Evolutionary conservation across 768 basidiomycete genomes (phyloP), one percentile per base, ranked within the genome.

Genomic region (Boletus tylopilopsis): DNA sequence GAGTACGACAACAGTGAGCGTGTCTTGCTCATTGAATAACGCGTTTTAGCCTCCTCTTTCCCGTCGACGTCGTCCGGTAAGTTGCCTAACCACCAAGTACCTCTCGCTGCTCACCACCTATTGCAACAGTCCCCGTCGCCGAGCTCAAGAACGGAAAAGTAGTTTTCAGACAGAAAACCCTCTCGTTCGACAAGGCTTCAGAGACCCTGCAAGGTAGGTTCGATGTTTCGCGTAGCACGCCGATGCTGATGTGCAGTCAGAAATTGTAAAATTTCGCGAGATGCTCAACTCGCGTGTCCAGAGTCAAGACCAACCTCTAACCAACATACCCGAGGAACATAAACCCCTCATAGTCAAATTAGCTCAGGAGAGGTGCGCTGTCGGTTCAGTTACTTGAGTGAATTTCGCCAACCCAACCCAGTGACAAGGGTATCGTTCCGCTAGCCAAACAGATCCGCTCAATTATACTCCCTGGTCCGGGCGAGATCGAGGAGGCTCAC

Each of bases 121-220:
- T 56, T 58, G 72, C 66, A 33, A 69, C 71, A 63, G 64, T 60
- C 1, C 55, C 70, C 7, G 67, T 84, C 15, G 79, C 76, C 5
- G 87, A 90, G 52, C 62, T 90, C 13, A 88, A 79, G 73, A 88
- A 86, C 64, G 88, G 87, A 19, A 92, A 84, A 64, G 77, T 87
- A 4, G 55, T 80, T 11, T 82, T 90, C 61, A 87, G 78, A 66
- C 90, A 92, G 73, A 91, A 88, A 67, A 69, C 76, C 15, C 60
- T 84, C 29, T 80, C 85, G 0, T 79, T 88, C 42, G 87, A 90
- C 69, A 90, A 89, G 64, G 75, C 82, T 58, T 86, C 85, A 6
- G 87, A 90, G 63, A 90, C 89, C 15, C 76, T 92, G 59, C 85
- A 87, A 76, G 89, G 90, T 86, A 50, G 41, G 76, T 63, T 45